These are phyloP conservation scores for Aspergillus ibericus DNA, from an alignment of 2,329 filamentous ascomycete genomes.

Conservation along the genomic window DNA sequence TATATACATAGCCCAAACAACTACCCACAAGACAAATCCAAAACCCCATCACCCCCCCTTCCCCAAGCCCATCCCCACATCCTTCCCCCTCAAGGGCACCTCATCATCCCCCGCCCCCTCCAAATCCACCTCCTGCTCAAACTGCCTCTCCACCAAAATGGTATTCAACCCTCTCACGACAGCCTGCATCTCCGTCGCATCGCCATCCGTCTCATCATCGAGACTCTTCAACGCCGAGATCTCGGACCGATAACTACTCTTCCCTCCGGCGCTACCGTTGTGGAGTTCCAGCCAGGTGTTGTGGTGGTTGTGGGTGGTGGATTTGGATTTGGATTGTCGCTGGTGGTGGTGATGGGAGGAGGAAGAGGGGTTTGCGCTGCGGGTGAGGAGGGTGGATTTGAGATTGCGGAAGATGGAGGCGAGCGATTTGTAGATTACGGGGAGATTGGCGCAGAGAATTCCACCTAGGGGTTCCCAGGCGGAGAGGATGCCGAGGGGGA, in stretches of 20 bases:
- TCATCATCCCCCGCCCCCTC: background rate
- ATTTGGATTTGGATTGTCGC: background rate
- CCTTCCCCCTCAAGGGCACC: background rate
- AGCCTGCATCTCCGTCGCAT: background rate
- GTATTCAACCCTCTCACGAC: background rate
- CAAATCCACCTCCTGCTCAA: background rate
- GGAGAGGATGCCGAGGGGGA: slow-evolving; percentile 8
- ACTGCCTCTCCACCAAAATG: slow-evolving; percentile 1
- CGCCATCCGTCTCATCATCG: background rate
- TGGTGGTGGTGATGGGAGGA: background rate
- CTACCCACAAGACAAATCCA: too few species aligned
- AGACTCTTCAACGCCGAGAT: background rate
- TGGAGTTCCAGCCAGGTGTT: background rate
- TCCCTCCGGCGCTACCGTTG: background rate
- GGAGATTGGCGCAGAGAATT: slow-evolving; percentile 12
- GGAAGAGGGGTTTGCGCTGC: background rate
- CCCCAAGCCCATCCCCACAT: too few species aligned
- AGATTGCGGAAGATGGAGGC: background rate
- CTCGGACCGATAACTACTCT: background rate
- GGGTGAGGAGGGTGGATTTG: background rate
- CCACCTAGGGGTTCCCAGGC: slow-evolving; percentile 13
- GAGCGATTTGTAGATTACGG: slow-evolving; percentile 2
- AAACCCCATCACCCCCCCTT: too few species aligned
- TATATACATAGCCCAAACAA: too few species aligned
- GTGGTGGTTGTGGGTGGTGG: background rate